A percentile compares a stretch with the other conserved stretches of the same genome.
Conservation (phyloP, 257 asterid species). For the Plantago ovata region DNA sequence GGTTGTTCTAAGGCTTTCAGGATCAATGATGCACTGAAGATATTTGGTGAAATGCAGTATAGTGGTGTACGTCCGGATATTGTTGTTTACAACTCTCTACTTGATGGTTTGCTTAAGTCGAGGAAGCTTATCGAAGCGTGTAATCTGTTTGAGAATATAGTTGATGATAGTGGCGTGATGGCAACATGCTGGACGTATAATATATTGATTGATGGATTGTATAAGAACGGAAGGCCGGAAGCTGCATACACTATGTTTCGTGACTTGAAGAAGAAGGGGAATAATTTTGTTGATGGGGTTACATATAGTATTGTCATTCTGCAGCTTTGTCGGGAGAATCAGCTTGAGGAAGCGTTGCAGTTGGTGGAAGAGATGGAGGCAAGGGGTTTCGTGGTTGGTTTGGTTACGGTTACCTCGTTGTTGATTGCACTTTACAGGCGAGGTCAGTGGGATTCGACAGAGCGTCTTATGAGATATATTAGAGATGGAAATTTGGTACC, state of each 20-base stretch:
- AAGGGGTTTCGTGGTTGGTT: slow-evolving; percentile 72
- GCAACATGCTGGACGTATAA: slow-evolving; percentile 91
- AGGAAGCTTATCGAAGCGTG: slow-evolving; percentile 79
- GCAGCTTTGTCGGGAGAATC: slow-evolving; percentile 65
- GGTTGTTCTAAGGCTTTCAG: slow-evolving; percentile 76
- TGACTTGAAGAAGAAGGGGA: slow-evolving; percentile 82
- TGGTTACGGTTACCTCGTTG: slow-evolving; percentile 75
- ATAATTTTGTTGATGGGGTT: slow-evolving; percentile 67
- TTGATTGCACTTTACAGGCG: slow-evolving; percentile 55
- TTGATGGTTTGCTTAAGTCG: slow-evolving; percentile 80
- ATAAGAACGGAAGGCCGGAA: slow-evolving; percentile 70
- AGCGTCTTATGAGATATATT: slow-evolving; percentile 69
- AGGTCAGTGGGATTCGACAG: slow-evolving; percentile 70
- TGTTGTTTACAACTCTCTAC: slow-evolving; percentile 67
- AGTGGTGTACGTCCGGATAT: slow-evolving; percentile 63
- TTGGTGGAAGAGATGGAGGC: slow-evolving; percentile 93
- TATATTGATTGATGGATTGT: slow-evolving; percentile 80
- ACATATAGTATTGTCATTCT: slow-evolving; percentile 68
- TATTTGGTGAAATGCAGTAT: slow-evolving; percentile 74
- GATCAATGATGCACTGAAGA: slow-evolving; percentile 57
- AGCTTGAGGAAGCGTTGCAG: slow-evolving; percentile 62
- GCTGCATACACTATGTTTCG: slow-evolving; percentile 77
- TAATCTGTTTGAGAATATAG: slow-evolving; percentile 80
- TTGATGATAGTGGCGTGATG: slow-evolving; percentile 70
- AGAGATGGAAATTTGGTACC: slow-evolving; percentile 71